Base-by-base conservation (phyloP, 805 yeast species). In the Candida tallmaniae region DNA sequence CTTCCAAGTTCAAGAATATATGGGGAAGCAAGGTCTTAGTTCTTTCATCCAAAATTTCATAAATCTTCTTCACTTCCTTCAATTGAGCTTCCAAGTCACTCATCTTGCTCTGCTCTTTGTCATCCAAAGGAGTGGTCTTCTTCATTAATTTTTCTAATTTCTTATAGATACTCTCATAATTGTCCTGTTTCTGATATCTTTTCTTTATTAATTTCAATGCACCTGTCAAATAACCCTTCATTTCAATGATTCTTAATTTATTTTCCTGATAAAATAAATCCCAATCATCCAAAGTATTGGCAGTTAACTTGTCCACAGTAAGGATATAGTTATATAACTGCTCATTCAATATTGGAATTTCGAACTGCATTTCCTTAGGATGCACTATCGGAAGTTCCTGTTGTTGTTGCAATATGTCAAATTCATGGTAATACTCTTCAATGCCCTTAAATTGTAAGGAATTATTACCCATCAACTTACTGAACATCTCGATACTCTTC, bases 21-120 rank as follows among this genome's bases (percentile, higher is more conserved):
- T 72, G 74, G 1, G 81, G 81, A 5, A 73, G 50, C 3, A 68
- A 45, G 4, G 62, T 29, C 31, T 58, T 60, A n/a, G 64, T 48
- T 35, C 68, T 70, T 14, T 54, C 57, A 42, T 70, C 68, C 13
- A 68, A 42, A 14, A 61, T 62, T 11, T 47, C 44, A 39, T 53
- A 72, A 5, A 56, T 47, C 5, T 42, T 39, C 16, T 54, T 54
- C 8, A 56, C 48, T 14, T 55, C 59, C n/a, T 54, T 52, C 21
- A 64, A 29, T 16, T 60, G 49, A 1, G 39, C 36, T 34, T 64
- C 65, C 8, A 59, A 48, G 1, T 45, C 41, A 13, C 53, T 54
- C 41, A 70, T 44, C 32, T 62, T 56, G 3, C 41, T 31, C 36
- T 52, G 56, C 12, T 68, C 76, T 38, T 68, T 67, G 3, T 60